A percentile compares a stretch with the other conserved stretches of the same genome.
These are phyloP conservation scores for Dovyalis caffra DNA, from an alignment of 345 rosid species.

Conservation along the genomic window DNA sequence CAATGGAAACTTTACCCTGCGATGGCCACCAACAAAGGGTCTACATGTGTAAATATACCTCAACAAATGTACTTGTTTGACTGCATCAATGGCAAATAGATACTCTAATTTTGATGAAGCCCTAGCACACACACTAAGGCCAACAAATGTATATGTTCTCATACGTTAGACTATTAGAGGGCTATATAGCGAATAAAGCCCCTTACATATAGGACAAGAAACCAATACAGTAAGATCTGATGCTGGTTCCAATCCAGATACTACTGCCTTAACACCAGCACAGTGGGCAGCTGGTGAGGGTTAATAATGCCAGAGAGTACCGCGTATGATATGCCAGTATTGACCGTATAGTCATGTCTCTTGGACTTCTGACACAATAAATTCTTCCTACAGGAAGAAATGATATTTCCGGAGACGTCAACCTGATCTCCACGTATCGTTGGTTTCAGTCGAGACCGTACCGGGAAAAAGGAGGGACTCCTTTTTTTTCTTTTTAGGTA, in stretches of 20 bases:
- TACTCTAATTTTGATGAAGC: not conserved
- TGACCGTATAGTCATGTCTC: constrained; percentile 11
- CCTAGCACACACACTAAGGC: no score
- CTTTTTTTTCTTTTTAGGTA: not conserved
- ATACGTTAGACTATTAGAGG: no score
- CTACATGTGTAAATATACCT: not conserved
- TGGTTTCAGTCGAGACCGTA: constrained; percentile 6
- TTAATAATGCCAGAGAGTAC: constrained; percentile 16
- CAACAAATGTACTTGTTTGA: not conserved
- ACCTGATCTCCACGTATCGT: constrained; percentile 13
- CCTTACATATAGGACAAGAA: not conserved
- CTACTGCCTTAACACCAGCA: not conserved
- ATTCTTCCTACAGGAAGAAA: not conserved
- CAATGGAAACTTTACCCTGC: not conserved
- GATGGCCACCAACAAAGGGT: not conserved
- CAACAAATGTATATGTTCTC: no score
- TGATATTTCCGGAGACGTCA: constrained; percentile 4
- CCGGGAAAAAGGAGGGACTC: not conserved
- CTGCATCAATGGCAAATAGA: not conserved
- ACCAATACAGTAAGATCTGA: not conserved
- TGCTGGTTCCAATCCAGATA: not conserved
- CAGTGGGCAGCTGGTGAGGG: constrained; percentile 1
- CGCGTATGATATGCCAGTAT: constrained; percentile 20
- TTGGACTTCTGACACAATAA: not conserved
- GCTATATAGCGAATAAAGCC: not conserved